Percentiles rank a stretch among this genome's conserved stretches.
Conservation (phyloP, 441 rosid genomes). For the Pelargonium cotyledonis region DNA sequence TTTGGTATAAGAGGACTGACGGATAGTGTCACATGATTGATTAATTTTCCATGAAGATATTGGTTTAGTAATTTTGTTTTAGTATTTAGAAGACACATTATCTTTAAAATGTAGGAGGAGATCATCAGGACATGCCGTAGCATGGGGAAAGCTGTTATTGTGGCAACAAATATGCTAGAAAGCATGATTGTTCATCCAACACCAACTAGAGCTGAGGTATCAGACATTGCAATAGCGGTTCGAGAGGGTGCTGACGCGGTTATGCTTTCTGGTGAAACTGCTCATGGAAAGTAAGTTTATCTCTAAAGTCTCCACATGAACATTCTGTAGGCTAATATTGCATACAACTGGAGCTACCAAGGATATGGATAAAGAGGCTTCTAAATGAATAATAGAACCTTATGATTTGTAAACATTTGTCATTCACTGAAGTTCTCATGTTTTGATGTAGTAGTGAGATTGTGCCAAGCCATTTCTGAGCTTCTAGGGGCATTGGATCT, state of each 20-base stretch:
- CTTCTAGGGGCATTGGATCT: background rate
- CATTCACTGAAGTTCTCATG: background rate
- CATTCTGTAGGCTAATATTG: background rate
- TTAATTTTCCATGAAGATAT: no score
- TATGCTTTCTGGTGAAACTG: conserved; percentile 99
- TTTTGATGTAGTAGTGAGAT: background rate
- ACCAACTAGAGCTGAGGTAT: conserved; percentile 93
- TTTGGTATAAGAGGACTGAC: conserved; percentile 10
- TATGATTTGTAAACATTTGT: background rate
- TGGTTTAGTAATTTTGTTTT: no score
- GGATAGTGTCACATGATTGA: background rate
- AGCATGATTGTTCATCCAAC: conserved; percentile 98
- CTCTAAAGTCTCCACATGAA: background rate
- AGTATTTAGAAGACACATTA: no score
- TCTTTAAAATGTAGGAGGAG: conserved; percentile 37
- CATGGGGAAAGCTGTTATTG: conserved; percentile 97
- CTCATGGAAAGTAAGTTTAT: conserved; percentile 81
- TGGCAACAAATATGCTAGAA: conserved; percentile 95
- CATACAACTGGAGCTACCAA: background rate
- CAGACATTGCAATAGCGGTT: conserved; percentile 97
- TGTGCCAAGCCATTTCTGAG: background rate
- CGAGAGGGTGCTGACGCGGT: conserved; percentile 96
- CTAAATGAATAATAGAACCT: background rate
- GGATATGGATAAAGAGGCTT: background rate
- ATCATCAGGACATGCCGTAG: conserved; percentile 76